phyloP scores from a whole-genome alignment of 495 filamentous ascomycete genomes.

The Tuber melanosporum region DNA sequence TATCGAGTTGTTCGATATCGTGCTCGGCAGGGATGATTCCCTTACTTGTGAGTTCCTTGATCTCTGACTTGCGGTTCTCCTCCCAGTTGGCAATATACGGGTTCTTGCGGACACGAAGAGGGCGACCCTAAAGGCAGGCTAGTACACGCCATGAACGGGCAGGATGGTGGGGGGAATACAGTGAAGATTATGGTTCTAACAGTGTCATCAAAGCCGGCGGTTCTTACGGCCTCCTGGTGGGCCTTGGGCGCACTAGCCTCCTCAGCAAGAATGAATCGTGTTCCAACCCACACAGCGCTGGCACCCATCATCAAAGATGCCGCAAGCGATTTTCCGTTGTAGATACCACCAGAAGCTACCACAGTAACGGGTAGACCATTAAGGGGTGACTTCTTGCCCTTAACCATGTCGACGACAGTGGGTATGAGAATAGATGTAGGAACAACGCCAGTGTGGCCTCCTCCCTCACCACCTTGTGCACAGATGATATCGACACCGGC shows the following conservation, averaged over 20 bases:
- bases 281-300: constrained; percentile 90
- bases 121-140: constrained; percentile 57
- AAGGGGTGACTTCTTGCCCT: constrained; percentile 76
- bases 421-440: constrained; percentile 86
- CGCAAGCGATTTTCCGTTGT: constrained; percentile 84
- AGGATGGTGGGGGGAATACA: constrained; percentile 43
- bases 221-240: constrained; percentile 94
- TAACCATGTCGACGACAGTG: constrained; percentile 73
- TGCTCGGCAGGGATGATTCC: constrained; percentile 88
- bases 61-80: constrained; percentile 76
- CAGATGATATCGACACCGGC: constrained; percentile 87
- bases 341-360: constrained; percentile 88
- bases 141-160: not conserved
- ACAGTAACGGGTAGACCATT: constrained; percentile 83
- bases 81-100: constrained; percentile 94
- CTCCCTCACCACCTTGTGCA: constrained; percentile 86
- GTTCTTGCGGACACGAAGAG: constrained; percentile 87
- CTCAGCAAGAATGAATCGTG: constrained; percentile 84
- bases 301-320: constrained; percentile 90
- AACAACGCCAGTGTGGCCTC: constrained; percentile 85
- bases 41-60: constrained; percentile 81
- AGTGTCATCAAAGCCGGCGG: constrained; percentile 87
- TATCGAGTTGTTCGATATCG: constrained; percentile 75
- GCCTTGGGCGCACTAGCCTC: constrained; percentile 90
- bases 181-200: constrained; percentile 97